Base-by-base conservation (phyloP, 2,329 filamentous ascomycete genomes). In the Diaporthe vaccinii region DNA sequence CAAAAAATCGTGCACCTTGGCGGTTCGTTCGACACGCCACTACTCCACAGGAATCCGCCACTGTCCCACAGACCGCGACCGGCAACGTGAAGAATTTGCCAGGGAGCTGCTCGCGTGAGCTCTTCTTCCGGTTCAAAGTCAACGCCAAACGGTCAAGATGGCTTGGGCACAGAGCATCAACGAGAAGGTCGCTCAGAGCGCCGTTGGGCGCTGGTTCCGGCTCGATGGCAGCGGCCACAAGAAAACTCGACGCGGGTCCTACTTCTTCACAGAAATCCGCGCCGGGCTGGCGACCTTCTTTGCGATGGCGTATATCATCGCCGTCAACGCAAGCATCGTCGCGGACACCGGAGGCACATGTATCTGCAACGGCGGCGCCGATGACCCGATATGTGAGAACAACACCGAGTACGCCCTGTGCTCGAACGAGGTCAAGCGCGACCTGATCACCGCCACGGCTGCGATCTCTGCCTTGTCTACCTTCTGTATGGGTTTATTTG, bases 221-320 rank as follows among this genome's bases (percentile, higher is more conserved):
- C 90, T 98, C 55, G 94, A 97, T 77, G 94, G 94, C 78, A 95
- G 91, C 53, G 94, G 94, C 80, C 94, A 96, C 58, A 76, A 80
- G 77, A 82, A 79, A 34, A 71, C 51, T 76, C 91, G 94, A 72
- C 93, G 94, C 81, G 92, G 92, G 31, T 93, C 94, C 44, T 89
- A 89, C 79, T 97, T 97, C 86, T 91, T 94, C 80, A 97, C 95
- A 67, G 95, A 98, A 85, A 87, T 97, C 72, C 93, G 95, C 77
- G 95, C 94, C 75, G 95, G 95, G 65, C 85, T 97, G 51, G 94
- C 94, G 36, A 95, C 94, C 82, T 95, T 95, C 84, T 93, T 94
- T 82, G 90, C 90, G 79, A 88, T 89, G 85, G 85, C 85, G 76
- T 89, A 87, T 80, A 89, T 90, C 73, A 85, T 89, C 77, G 84